A percentile compares a stretch with the other conserved stretches of the same genome.
Conservation (phyloP, 1,284 basidiomycete species). For the Cryptococcus sp. region DNA sequence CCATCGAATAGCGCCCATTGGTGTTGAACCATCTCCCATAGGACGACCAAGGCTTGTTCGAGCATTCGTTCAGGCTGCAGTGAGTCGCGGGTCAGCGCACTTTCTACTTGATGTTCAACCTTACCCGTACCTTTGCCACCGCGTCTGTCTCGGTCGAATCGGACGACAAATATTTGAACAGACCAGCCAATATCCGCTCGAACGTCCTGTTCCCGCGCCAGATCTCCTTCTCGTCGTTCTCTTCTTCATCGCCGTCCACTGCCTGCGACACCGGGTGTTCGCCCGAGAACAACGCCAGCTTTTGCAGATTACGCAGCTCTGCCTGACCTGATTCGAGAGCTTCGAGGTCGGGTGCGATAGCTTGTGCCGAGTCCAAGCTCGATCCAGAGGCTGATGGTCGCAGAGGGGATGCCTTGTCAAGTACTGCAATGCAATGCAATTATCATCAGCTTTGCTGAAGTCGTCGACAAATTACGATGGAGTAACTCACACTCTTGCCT, state of each 20-base stretch:
- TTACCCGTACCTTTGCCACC: no score
- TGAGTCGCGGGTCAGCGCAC: no score
- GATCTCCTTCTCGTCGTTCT: slow-evolving; percentile 10
- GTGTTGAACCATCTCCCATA: slow-evolving; percentile 49
- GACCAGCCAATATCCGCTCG: slow-evolving; percentile 32
- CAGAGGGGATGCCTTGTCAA: slow-evolving; percentile 32
- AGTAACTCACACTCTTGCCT: slow-evolving; percentile 34
- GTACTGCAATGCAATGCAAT: slow-evolving; percentile 17
- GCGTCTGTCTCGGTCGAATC: neutral
- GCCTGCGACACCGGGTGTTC: slow-evolving; percentile 25
- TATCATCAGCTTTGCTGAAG: neutral
- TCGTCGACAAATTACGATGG: neutral
- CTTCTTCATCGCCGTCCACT: slow-evolving; percentile 7
- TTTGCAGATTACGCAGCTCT: slow-evolving; percentile 31
- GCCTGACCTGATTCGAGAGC: slow-evolving; percentile 24
- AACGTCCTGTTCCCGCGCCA: slow-evolving; percentile 33
- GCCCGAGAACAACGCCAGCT: slow-evolving; percentile 35
- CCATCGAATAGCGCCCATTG: slow-evolving; percentile 46
- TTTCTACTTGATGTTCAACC: no score
- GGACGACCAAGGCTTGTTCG: slow-evolving; percentile 39
- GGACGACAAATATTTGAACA: slow-evolving; percentile 32
- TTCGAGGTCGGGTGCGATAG: slow-evolving; percentile 26
- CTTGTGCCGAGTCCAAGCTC: neutral
- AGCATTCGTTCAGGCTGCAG: slow-evolving; percentile 13
- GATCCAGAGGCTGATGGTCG: slow-evolving; percentile 11